A percentile compares a stretch with the other conserved stretches of the same genome.
These are phyloP conservation scores for Hortiboletus rubellus DNA, from an alignment of 1,284 basidiomycete genomes.

Conservation along the genomic window DNA sequence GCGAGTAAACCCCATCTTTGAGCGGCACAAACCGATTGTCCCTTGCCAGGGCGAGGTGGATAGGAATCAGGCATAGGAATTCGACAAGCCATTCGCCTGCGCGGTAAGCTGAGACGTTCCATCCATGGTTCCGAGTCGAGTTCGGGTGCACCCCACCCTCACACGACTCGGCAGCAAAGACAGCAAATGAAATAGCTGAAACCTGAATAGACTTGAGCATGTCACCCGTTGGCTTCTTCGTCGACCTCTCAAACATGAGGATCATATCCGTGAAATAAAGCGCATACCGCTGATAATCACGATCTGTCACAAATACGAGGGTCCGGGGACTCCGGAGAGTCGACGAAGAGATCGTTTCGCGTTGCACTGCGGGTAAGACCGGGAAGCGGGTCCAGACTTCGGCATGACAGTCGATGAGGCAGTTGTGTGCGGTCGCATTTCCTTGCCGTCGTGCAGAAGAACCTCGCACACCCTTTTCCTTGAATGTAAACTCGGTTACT, in stretches of 20 bases:
- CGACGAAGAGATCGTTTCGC: slow-evolving; percentile 44
- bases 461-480: slow-evolving; percentile 32
- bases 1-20: slow-evolving; percentile 55
- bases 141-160: background rate
- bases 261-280: slow-evolving; percentile 50
- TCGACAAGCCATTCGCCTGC: slow-evolving; percentile 64
- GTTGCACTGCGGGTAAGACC: slow-evolving; percentile 53
- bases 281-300: slow-evolving; percentile 36
- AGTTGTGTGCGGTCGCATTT: slow-evolving; percentile 40
- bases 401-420: slow-evolving; percentile 53
- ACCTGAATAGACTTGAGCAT: slow-evolving; percentile 38
- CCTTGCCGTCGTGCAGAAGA: slow-evolving; percentile 11
- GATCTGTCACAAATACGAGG: slow-evolving; percentile 48
- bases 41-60: slow-evolving; percentile 57
- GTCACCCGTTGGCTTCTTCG: slow-evolving; percentile 43
- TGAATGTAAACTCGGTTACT: slow-evolving; percentile 55
- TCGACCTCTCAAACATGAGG: slow-evolving; percentile 45
- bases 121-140: slow-evolving; percentile 2
- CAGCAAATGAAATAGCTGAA: slow-evolving; percentile 22
- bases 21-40: slow-evolving; percentile 62
- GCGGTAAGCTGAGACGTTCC: slow-evolving; percentile 41
- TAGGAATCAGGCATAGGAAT: slow-evolving; percentile 61
- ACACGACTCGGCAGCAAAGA: slow-evolving; percentile 20
- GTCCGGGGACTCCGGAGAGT: slow-evolving; percentile 31
- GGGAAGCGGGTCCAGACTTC: slow-evolving; percentile 69